Conservation (phyloP, 805 yeast species). For the Metschnikowia matae region DNA sequence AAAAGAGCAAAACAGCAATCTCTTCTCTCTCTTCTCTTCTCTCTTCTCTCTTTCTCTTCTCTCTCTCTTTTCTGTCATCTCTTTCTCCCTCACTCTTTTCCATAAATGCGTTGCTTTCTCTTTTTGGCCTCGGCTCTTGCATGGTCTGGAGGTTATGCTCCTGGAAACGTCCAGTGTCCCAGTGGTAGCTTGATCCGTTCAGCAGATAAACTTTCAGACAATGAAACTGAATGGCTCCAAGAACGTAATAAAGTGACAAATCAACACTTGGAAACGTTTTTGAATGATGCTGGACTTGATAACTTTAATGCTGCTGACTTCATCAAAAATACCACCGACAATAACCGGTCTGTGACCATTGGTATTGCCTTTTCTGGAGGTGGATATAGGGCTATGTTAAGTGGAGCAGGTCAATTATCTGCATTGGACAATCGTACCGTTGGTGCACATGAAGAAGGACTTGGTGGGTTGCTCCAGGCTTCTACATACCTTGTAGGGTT, state of each 20-base stretch:
- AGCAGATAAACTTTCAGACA: slow-evolving; percentile 10
- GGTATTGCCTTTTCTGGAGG: slow-evolving; percentile 75
- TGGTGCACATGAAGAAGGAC: slow-evolving; percentile 19
- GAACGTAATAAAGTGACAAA: slow-evolving; percentile 37
- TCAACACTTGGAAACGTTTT: slow-evolving; percentile 42
- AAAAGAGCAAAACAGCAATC: neutral
- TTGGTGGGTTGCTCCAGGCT: slow-evolving; percentile 20
- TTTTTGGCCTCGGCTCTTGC: slow-evolving; percentile 14
- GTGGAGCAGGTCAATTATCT: slow-evolving; percentile 79
- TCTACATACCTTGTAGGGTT: slow-evolving; percentile 19
- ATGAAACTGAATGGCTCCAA: slow-evolving; percentile 15
- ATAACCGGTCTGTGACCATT: slow-evolving; percentile 41
- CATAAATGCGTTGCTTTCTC: slow-evolving; percentile 5
- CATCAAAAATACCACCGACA: slow-evolving; percentile 24
- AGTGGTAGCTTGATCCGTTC: slow-evolving; percentile 11
- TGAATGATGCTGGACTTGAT: slow-evolving; percentile 42
- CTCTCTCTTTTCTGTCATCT: neutral
- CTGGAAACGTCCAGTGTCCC: slow-evolving; percentile 16
- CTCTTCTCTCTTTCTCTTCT: too few species aligned
- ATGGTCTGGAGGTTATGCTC: slow-evolving; percentile 17
- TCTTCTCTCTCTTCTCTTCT: neutral
- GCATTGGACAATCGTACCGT: slow-evolving; percentile 72
- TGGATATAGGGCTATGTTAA: slow-evolving; percentile 85
- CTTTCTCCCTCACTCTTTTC: neutral
- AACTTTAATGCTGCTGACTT: slow-evolving; percentile 46